Conservation (phyloP, 305 asterid species). For the Monarda citriodora region DNA sequence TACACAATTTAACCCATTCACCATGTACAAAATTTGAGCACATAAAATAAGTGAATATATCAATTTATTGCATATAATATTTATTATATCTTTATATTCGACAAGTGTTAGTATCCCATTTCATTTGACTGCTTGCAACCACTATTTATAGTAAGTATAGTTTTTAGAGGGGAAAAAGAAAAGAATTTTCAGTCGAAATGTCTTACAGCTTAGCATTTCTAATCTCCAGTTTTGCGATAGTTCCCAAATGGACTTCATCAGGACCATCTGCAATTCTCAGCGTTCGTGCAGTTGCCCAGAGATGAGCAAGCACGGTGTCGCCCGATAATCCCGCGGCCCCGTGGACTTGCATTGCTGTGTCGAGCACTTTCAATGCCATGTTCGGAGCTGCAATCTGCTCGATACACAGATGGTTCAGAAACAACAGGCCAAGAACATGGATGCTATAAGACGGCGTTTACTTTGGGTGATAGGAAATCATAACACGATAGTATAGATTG, state of each 20-base stretch:
- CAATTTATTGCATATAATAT: no score
- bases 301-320: constrained; percentile 84
- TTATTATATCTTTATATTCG: no score
- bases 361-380: constrained; percentile 91
- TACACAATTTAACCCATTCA: no score
- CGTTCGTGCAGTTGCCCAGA: constrained; percentile 91
- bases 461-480: no score
- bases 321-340: constrained; percentile 97
- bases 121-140: neutral
- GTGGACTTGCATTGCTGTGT: constrained; percentile 96
- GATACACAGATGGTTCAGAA: neutral
- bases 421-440: neutral
- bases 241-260: constrained; percentile 94
- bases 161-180: no score
- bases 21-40: no score
- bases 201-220: constrained; percentile 74
- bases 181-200: neutral
- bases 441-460: neutral
- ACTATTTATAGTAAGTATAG: neutral
- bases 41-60: no score
- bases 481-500: no score
- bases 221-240: constrained; percentile 86
- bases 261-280: constrained; percentile 97
- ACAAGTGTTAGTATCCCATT: neutral
- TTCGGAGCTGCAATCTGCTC: constrained; percentile 89